Conservation (phyloP, 169 alveolate species). For the Eimeria sp. region DNA sequence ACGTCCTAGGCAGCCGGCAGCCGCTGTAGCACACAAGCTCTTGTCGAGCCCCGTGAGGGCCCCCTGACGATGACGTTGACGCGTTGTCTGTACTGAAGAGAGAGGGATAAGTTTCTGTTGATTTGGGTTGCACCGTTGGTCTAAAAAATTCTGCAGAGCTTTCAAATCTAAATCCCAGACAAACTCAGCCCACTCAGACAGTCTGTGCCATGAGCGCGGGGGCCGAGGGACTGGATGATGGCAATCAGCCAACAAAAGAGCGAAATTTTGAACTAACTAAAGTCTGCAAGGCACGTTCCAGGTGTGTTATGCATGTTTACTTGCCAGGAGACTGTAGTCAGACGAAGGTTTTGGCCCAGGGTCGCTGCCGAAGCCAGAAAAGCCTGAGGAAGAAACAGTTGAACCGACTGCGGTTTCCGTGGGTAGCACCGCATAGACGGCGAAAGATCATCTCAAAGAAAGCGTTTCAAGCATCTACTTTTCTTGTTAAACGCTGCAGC, state of each 20-base stretch:
- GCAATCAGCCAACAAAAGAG: neutral
- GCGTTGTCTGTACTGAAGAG: neutral
- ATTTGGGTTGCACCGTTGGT: neutral
- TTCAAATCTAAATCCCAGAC: neutral
- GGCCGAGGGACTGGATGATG: neutral
- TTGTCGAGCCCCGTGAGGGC: neutral
- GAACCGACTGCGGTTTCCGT: neutral
- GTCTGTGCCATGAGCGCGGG: neutral
- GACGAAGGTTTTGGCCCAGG: neutral
- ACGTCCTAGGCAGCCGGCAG: neutral
- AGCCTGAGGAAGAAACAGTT: neutral
- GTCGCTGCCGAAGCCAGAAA: neutral
- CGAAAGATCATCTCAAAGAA: neutral
- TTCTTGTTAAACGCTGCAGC: neutral
- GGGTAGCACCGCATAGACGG: neutral
- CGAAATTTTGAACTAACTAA: neutral
- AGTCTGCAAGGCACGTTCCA: neutral
- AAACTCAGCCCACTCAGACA: neutral
- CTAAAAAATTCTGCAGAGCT: neutral
- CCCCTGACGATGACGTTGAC: neutral
- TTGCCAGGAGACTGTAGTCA: neutral
- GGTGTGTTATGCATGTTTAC: neutral
- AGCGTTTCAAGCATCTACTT: neutral
- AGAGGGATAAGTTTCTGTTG: neutral
- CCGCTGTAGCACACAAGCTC: constrained; percentile 5